Evolutionary conservation across 148 eudicot genomes (phyloP).

Genomic region (Hydrangea macrophylla): DNA sequence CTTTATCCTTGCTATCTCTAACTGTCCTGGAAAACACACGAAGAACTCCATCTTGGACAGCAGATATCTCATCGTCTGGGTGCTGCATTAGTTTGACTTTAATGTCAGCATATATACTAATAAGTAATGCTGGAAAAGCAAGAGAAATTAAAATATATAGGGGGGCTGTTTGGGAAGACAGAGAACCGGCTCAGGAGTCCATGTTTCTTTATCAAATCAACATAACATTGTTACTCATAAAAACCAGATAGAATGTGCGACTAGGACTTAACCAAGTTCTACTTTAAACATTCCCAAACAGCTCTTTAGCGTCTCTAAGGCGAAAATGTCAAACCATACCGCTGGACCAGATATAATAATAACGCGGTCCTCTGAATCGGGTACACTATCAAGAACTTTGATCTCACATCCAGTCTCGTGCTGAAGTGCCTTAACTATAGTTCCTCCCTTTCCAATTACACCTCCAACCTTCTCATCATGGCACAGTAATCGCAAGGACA

Average conservation of each 20-base stretch:
- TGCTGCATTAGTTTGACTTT: conserved; percentile 44
- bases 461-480: not conserved
- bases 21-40: conserved; percentile 66
- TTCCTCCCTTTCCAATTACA: not conserved
- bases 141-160: not conserved
- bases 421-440: conserved; percentile 61
- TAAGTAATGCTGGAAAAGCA: not conserved
- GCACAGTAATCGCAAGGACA: conserved; percentile 45
- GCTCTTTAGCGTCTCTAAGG: no score
- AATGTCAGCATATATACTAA: conserved; percentile 9
- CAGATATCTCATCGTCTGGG: conserved; percentile 79
- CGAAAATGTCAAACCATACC: conserved; percentile 46
- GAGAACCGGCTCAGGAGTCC: no score
- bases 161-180: no score
- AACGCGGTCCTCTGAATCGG: conserved; percentile 69
- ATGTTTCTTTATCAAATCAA: no score
- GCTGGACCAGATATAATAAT: conserved; percentile 79
- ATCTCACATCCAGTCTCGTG: conserved; percentile 55
- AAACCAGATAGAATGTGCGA: no score
- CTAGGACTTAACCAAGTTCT: no score
- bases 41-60: conserved; percentile 82
- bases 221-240: no score
- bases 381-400: conserved; percentile 47
- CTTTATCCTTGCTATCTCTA: conserved; percentile 68
- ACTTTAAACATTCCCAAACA: no score